These are phyloP conservation scores for Aureobasidium vineae DNA, from an alignment of 2,329 filamentous ascomycete species.

Conservation along the genomic window DNA sequence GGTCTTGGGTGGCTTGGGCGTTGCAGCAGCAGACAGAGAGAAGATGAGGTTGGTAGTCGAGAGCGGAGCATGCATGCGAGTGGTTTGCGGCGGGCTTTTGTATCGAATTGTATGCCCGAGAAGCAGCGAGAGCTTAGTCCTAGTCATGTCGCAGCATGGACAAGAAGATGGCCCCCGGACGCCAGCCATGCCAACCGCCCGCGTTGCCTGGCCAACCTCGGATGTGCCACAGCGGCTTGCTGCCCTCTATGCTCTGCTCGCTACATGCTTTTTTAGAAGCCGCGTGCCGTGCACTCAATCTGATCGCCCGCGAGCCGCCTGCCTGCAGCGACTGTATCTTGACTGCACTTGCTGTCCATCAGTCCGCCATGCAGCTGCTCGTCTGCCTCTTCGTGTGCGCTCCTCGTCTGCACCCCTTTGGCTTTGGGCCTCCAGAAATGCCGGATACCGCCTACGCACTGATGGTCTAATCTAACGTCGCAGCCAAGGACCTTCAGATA, in stretches of 20 bases:
- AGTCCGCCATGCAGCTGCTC: not conserved
- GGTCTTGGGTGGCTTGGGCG: not conserved
- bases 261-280: not conserved
- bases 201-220: conserved; percentile 1
- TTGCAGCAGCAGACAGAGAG: conserved; percentile 3
- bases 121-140: not conserved
- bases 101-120: conserved; percentile 8
- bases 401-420: not conserved
- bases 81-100: conserved; percentile 10
- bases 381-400: not conserved
- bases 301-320: conserved; percentile 14
- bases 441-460: conserved; percentile 14
- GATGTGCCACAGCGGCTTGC: not conserved
- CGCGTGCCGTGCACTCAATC: not conserved
- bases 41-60: not conserved
- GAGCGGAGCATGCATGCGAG: conserved; percentile 19
- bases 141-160: conserved; percentile 1
- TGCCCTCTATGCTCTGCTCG: not conserved
- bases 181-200: not conserved
- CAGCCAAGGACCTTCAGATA: conserved; percentile 19
- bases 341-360: not conserved
- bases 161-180: conserved; percentile 1
- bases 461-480: conserved; percentile 26
- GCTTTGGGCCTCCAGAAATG: conserved; percentile 21
- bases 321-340: conserved; percentile 7